Evolutionary conservation across 345 rosid species (phyloP).

Genomic region (Odontarrhena argentea): DNA sequence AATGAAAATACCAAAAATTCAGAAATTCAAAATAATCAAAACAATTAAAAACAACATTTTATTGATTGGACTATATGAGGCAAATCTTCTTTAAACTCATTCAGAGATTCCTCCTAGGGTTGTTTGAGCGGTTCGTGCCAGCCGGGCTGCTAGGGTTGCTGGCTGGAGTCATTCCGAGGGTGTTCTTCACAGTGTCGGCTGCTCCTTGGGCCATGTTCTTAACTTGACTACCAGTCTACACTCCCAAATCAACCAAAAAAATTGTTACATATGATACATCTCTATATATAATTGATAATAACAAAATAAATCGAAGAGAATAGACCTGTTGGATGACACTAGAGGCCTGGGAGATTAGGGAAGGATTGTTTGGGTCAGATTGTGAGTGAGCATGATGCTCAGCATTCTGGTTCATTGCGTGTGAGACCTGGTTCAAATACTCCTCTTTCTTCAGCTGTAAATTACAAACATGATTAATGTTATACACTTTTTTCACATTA

Average conservation of each 20-base stretch:
- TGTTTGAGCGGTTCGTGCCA: constrained; percentile 26
- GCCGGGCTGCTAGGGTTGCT: constrained; percentile 34
- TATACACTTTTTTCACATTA: neutral
- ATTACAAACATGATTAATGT: neutral
- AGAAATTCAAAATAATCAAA: constrained; percentile 4
- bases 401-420: constrained; percentile 40
- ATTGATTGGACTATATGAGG: neutral
- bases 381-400: constrained; percentile 33
- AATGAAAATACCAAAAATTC: constrained; percentile 4
- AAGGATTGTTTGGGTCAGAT: constrained; percentile 30
- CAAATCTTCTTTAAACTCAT: neutral
- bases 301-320: neutral
- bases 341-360: constrained; percentile 45
- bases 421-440: constrained; percentile 41
- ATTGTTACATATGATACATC: neutral
- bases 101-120: neutral
- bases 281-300: neutral
- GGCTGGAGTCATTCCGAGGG: constrained; percentile 48
- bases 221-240: constrained; percentile 54
- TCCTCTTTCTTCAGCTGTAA: constrained; percentile 50
- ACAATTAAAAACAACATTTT: neutral
- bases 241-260: constrained; percentile 7
- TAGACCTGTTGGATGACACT: constrained; percentile 50
- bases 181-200: constrained; percentile 52
- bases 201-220: constrained; percentile 58